A percentile compares a stretch with the other conserved stretches of the same genome.
These are phyloP conservation scores for Auxenochlorella pyrenoidosa DNA, from an alignment of 139 green algal genomes.

Conservation along the genomic window DNA sequence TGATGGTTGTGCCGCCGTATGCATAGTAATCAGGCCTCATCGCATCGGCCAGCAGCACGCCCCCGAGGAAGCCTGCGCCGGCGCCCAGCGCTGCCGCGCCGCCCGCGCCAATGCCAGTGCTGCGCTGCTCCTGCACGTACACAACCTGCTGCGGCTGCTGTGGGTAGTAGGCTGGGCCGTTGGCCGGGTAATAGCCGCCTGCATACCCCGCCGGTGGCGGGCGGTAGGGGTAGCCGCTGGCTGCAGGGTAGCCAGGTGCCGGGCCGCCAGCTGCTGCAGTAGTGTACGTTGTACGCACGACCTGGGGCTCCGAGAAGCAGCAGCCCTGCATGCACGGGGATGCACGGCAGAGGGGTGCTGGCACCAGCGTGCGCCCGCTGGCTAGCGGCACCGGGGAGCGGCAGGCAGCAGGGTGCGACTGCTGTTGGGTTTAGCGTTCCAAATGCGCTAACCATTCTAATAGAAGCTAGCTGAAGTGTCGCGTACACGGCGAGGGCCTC, in stretches of 20 bases:
- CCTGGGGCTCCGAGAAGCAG: background rate
- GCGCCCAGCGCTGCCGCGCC: background rate
- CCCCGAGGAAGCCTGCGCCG: background rate
- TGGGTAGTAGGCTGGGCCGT: background rate
- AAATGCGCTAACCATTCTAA: background rate
- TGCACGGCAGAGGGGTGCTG: background rate
- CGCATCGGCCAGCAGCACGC: slow-evolving; percentile 6
- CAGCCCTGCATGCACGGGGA: background rate
- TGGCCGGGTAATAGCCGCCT: too few relatives aligned
- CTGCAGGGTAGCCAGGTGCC: background rate
- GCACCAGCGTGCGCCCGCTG: background rate
- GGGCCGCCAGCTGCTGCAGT: background rate
- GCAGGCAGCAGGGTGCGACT: background rate
- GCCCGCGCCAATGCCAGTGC: background rate
- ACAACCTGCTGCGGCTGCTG: background rate
- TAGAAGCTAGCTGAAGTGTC: background rate
- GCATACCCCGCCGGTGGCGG: background rate
- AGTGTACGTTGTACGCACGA: background rate
- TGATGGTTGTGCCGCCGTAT: background rate
- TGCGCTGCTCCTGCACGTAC: background rate
- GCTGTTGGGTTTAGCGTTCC: background rate
- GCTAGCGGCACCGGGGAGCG: background rate
- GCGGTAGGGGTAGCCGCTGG: background rate
- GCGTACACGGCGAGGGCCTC: too few relatives aligned
- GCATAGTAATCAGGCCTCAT: background rate